Conservation (phyloP, 1,139 yeast species). For the Yamadazyma taylorii region DNA sequence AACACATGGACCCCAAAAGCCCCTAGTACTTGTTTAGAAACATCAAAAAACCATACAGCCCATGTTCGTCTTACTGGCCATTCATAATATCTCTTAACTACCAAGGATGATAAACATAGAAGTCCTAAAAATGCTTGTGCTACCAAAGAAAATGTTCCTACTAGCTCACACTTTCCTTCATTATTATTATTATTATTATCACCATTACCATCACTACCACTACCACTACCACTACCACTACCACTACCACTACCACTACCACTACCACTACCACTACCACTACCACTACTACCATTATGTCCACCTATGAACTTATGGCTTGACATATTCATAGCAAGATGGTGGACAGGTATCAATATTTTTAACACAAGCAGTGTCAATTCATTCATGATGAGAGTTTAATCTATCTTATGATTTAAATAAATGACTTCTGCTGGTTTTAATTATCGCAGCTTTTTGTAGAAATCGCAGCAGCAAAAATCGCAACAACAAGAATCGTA, state of each 20-base stretch:
- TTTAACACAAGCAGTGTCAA: neutral
- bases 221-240: neutral
- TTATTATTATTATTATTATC: constrained; percentile 9
- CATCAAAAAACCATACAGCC: constrained; percentile 88
- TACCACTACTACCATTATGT: neutral
- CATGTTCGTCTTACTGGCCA: constrained; percentile 79
- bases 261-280: neutral
- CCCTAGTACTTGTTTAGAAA: constrained; percentile 84
- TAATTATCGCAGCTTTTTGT: neutral
- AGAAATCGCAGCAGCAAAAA: neutral
- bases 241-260: constrained; percentile 16
- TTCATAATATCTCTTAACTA: constrained; percentile 75
- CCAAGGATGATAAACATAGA: constrained; percentile 70
- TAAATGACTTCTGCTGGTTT: constrained; percentile 1
- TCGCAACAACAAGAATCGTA: neutral
- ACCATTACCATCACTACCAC: neutral
- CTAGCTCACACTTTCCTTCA: constrained; percentile 57
- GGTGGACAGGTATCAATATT: neutral
- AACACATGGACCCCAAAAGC: constrained; percentile 81
- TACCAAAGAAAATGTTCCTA: constrained; percentile 69
- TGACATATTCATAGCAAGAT: neutral
- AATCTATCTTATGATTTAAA: too few relatives aligned
- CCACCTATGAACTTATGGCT: neutral
- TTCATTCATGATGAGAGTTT: neutral
- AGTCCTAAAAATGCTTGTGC: constrained; percentile 71